Evolutionary conservation across 116 monocot genomes (phyloP), one percentile per base, ranked within the genome.

Genomic region (Dioscorea cayenensis): DNA sequence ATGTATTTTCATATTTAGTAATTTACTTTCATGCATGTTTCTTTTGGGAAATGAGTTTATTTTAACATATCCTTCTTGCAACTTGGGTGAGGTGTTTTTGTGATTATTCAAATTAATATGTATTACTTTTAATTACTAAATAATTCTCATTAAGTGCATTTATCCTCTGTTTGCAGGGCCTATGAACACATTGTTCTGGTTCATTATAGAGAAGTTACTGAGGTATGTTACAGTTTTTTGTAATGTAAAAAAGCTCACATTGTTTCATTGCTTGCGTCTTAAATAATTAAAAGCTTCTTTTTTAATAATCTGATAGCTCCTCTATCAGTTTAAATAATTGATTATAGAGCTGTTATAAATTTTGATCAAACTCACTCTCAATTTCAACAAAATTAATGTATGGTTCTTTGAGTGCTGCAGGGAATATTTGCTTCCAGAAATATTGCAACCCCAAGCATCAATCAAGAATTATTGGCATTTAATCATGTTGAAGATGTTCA

Each of bases 171-270:
- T 87, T 94, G 72, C 79, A 96, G 95, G 75, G 89, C 81, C 11
- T 89, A 80, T 82, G 90, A 87, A 28, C 90, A 96, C 69, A 92
- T 96, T 82, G 95, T 92, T 69, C 86, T 96, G 74, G 95, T 90
- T 69, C 95, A 96, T 71, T 96, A 96, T 51, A 90, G 92, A 86
- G 92, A 92, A 73, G 84, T 96, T 16, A 74, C 83, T 71, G 95
- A 96, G 92, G 95, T 96, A 77, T 80, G 83, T 81, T 69, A 38
- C 58, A 20, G 14, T 50, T 18, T 66, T 49, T 74, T 5, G 14
- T 55, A n/a, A 5, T 55, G 16, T 55, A 55, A n/a, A 52, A 52
- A 32, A 32, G 32, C 32, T 32, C 2, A 3, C 32, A 32, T 32
- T 32, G 32, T 32, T 32, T 32, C 32, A 32, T 32, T 32, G 32